Evolutionary conservation across 2,329 filamentous ascomycete genomes (phyloP), one percentile per base, ranked within the genome.

Genomic region (Trichoderma harzianum): DNA sequence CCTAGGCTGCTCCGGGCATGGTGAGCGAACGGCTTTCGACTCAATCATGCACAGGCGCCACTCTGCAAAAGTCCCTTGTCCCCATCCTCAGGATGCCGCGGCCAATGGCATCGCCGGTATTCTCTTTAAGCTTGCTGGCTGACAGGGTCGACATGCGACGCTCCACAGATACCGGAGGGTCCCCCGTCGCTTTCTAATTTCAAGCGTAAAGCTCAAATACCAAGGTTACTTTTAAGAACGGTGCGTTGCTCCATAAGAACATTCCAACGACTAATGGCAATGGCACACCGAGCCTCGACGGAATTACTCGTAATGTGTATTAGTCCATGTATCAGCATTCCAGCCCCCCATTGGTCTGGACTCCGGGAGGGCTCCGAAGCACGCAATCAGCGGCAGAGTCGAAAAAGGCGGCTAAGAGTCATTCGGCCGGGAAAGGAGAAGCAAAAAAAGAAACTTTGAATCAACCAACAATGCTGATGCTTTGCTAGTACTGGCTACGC

Each of bases 41-140:
- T 28, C 55, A 51, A 55, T 58, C 53, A 51, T 28, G 14, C 53
- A 26, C n/a, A 34, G 63, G 55, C 63, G 70, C 70, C 70, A 71
- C 70, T 53, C 53, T 62, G 36, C 70, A 71, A 71, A 71, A 71
- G 70, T 71, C 62, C 70, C 63, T 26, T 58, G 36, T 28, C 55
- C 34, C 55, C 36, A 24, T n/a, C 65, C 14, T 5, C 26, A 39
- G 30, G 28, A 53, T 34, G 21, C 28, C 18, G 21, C 7, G 30
- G n/a, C 65, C 65, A 69, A 69, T 69, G 53, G 65, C 55, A 47
- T 69, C n/a, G 65, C n/a, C 21, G n/a, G 36, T 18, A 69, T 34
- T 69, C 32, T 2, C 55, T 61, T 69, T 69, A 61, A 61, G 65
- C 65, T 61, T 47, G 55, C n/a, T 11, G 36, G 14, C 32, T 60